Evolutionary conservation across 2,329 filamentous ascomycete species (phyloP).

Genomic region (Huntiella savannae): DNA sequence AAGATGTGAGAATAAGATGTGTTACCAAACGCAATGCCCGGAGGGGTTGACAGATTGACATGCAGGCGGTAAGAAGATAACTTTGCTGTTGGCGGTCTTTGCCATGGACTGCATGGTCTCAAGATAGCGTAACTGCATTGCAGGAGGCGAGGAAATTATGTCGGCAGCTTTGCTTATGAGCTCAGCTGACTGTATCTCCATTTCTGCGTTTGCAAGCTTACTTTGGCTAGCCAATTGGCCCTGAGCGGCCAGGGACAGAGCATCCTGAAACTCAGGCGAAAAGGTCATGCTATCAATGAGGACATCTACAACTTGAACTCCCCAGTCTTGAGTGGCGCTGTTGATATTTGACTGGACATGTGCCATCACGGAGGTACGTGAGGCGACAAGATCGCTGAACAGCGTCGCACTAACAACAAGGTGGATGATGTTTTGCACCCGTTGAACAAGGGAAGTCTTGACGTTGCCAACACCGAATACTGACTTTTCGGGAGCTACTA

Average conservation of each 20-base stretch:
- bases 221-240: constrained; percentile 95
- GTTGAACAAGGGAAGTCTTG: constrained; percentile 87
- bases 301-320: constrained; percentile 93
- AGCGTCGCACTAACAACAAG: constrained; percentile 93
- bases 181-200: constrained; percentile 91
- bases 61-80: constrained; percentile 54
- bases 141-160: constrained; percentile 74
- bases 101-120: constrained; percentile 99
- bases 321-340: constrained; percentile 84
- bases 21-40: too few relatives aligned
- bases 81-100: constrained; percentile 75
- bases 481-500: constrained; percentile 84
- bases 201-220: constrained; percentile 94
- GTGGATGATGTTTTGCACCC: constrained; percentile 90
- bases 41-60: too few relatives aligned
- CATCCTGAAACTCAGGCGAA: constrained; percentile 85
- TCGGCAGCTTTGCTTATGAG: constrained; percentile 86
- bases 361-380: constrained; percentile 87
- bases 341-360: constrained; percentile 96
- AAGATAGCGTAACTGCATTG: constrained; percentile 96
- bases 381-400: constrained; percentile 94
- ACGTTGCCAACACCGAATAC: constrained; percentile 94
- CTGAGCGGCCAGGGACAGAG: constrained; percentile 93
- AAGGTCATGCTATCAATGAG: constrained; percentile 99
- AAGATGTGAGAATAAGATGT: too few relatives aligned